Base-by-base conservation (phyloP, 2,329 filamentous ascomycete species). In the Akanthomyces uredinophilus region DNA sequence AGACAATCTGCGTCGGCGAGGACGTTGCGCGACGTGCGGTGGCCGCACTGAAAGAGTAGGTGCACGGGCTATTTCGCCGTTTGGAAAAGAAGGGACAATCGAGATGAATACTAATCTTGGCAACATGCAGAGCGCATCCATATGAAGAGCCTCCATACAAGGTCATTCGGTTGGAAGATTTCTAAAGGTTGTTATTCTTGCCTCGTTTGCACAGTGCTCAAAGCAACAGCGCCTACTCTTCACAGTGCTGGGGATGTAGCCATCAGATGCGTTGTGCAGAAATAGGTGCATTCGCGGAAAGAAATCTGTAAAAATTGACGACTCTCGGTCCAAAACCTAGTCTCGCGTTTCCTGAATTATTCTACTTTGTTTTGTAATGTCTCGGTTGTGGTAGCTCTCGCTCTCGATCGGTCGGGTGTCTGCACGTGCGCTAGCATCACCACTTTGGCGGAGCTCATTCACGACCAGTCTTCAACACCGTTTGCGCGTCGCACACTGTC, bases 41-140 rank as follows among this genome's bases (percentile, higher is more conserved):
- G 0, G 79, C 78, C 35, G 88, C 86, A 5, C 70, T 91, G 73
- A 90, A 89, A 72, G 78, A 75, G 88, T 89, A 66, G 69, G 83
- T 78, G 54, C 52, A 7, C 29, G 14, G 0, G 20, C 4, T 7
- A 10, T 16, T 35, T 29, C 27, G 6, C 32, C 11, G 7, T 35
- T 8, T 8, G 7, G 7, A 35, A 24, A 8, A 2, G 13, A 2
- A 4, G 24, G 29, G 7, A n/a, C n/a, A n/a, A n/a, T n/a, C n/a
- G 1, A 1, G 3, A 10, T 5, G 6, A 24, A 22, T 24, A n/a
- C 32, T 16, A 47, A 60, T 5, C 44, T 4, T 44, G 24, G 7
- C 32, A 4, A 4, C 35, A 2, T 4, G 3, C 68, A 81, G 73
- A 59, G 75, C 77, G 0, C 82, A 84, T 71, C 81, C 81, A 1